Evolutionary conservation across 176 grass and related monocot genomes (phyloP), one percentile per base, ranked within the genome.

Genomic region (Bromus sterilis): DNA sequence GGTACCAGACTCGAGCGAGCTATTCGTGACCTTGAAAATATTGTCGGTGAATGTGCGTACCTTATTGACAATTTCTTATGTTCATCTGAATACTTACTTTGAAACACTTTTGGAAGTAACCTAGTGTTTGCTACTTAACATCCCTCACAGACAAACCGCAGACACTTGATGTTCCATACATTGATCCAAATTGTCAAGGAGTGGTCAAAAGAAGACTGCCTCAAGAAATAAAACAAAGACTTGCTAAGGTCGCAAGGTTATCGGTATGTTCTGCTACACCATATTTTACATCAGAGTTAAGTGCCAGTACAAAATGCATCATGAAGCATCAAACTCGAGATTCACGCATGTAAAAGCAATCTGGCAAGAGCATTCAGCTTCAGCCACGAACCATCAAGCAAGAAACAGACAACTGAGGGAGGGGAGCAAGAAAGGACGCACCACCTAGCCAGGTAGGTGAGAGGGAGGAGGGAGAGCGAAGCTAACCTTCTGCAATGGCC

Each of bases 221-320:
- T 26, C 92, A 82, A 79, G 87, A 91, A 79, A 87, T 94, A 49
- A 94, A 94, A 80, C 84, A 85, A 71, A 91, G 87, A 75, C 92
- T 94, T 72, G 87, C 92, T 83, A 94, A 87, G 91, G 92, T 94
- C 34, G 92, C 92, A 66, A 89, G 92, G 84, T 84, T 94, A 78
- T 91, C 92, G 79, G 92, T 94, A 91, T 78, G 84, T 69, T 35
- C 63, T 78, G 48, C 21, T 61, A 75, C 63, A 63, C 14, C 72
- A 68, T 72, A 81, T 70, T 74, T 78, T 33, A 51, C 46, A 36
- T 83, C 42, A 74, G 13, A 63, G 21, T 21, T 9, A 64, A 73
- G 41, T 61, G 26, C 80, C 35, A 40, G 34, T 39, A 24, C 35
- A 20, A 2, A 68, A 13, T 40, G 34, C 65, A 39, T 68, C 65